Percentiles rank a stretch among this genome's conserved stretches.
Conservation (phyloP, 2,329 filamentous ascomycete species). For the Trichoderma sp. region DNA sequence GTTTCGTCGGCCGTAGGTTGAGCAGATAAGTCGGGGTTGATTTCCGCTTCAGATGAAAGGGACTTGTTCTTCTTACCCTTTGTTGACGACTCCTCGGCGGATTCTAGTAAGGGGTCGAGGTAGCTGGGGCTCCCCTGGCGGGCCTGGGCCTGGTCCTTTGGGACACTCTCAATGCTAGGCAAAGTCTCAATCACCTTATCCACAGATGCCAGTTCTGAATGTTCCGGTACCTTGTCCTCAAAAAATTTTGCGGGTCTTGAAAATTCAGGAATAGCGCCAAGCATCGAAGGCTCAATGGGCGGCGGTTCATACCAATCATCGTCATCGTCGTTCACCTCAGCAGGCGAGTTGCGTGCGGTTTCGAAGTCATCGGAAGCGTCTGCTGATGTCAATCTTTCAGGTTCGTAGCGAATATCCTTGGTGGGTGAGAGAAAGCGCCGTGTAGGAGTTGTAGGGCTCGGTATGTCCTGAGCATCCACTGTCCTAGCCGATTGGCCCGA, state of each 20-base stretch:
- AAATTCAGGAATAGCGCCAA: constrained; percentile 15
- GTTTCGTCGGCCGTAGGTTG: neutral
- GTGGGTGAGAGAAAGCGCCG: constrained; percentile 23
- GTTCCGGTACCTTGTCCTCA: constrained; percentile 18
- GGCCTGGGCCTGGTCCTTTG: constrained; percentile 2
- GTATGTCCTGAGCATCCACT: constrained; percentile 24
- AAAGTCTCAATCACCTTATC: constrained; percentile 18
- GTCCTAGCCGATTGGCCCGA: constrained; percentile 30
- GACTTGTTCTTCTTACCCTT: constrained; percentile 23
- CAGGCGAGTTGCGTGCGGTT: constrained; percentile 18
- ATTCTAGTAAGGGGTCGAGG: constrained; percentile 5
- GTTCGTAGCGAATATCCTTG: constrained; percentile 24
- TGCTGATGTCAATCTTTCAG: constrained; percentile 34
- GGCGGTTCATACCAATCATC: constrained; percentile 9
- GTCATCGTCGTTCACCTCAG: constrained; percentile 14
- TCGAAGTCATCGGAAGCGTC: constrained; percentile 35
- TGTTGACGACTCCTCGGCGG: constrained; percentile 20
- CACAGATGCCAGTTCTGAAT: constrained; percentile 7
- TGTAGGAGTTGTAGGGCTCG: constrained; percentile 28
- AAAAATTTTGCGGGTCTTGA: constrained; percentile 17
- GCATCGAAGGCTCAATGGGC: constrained; percentile 9
- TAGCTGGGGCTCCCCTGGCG: neutral
- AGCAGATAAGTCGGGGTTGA: neutral
- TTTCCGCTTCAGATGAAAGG: constrained; percentile 8
- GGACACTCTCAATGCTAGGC: constrained; percentile 20